These are phyloP conservation scores for Fraxinus xanthoxyloides DNA, from an alignment of 305 asterid genomes.

Conservation along the genomic window DNA sequence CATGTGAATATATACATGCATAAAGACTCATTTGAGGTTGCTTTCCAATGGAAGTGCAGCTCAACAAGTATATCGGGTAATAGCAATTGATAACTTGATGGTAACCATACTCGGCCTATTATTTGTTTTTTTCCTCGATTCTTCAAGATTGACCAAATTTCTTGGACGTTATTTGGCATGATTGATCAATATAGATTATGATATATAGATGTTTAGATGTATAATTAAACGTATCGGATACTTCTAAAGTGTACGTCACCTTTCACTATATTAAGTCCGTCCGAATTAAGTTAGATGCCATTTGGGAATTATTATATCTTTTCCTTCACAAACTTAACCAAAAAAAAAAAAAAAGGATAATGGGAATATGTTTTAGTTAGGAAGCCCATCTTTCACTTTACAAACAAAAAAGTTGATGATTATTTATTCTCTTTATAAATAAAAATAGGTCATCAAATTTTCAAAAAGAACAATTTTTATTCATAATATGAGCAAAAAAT, in stretches of 20 bases:
- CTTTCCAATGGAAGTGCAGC: constrained; percentile 26
- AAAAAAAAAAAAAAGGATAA: not conserved
- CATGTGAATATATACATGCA: constrained; percentile 20
- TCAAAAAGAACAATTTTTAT: not conserved
- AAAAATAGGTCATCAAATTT: no score
- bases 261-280: no score
- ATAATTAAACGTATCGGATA: not conserved
- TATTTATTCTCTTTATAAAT: no score
- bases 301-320: not conserved
- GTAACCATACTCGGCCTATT: not conserved
- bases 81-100: not conserved
- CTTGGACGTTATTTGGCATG: not conserved
- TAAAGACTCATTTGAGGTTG: constrained; percentile 14
- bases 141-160: constrained; percentile 3
- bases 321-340: not conserved
- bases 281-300: not conserved
- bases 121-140: not conserved
- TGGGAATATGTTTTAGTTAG: not conserved
- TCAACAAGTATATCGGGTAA: constrained; percentile 5
- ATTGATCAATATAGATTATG: not conserved
- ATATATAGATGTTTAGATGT: not conserved
- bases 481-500: not conserved
- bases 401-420: no score
- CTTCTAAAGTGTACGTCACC: not conserved
- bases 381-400: not conserved